Base-by-base conservation (phyloP, 768 basidiomycete species). In the Macrolepiota albuminosa region DNA sequence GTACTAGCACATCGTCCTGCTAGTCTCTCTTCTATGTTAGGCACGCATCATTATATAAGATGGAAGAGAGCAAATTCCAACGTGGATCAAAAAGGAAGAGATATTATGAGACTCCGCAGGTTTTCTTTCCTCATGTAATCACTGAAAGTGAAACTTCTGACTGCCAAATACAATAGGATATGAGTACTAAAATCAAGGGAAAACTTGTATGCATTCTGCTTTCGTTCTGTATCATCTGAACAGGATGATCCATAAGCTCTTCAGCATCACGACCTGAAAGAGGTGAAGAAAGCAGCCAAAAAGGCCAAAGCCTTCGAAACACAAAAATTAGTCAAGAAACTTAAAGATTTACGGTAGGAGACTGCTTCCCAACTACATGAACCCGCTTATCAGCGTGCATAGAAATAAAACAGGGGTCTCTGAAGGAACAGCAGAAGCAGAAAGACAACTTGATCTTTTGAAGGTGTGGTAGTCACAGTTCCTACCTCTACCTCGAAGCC, bases 231-330 rank as follows among this genome's bases (percentile, higher is more conserved):
- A 18, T 21, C 31, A 26, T 21, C 45, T n/a, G 42, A 45, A 31
- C 42, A 53, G 34, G 40, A 54, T 60, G 47, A 60, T 48, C n/a
- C 24, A 8, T 43, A 49, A 13, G 46, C 56, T 48, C 13, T 56
- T 43, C 70, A 96, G 94, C 85, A 90, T 66, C 91, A 91, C 69
- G 82, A 82, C 59, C 68, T 89, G 53, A 88, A 83, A 69, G 87
- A 89, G 64, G 81, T 90, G 9, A 81, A 81, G 63, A 89, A 89
- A 65, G 83, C 87, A 5, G 83, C 88, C 33, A 95, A 93, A 76
- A 91, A 88, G 67, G 88, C 89, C 10, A 91, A 85, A 69, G 74
- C 81, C 0, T 90, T 91, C 61, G 94, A 96, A 74, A 84, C 83
- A 0, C 90, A 88, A 71, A 89, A 88, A 69, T 72, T 88, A n/a